Evolutionary conservation across 139 green algal genomes (phyloP).

Genomic region (Spirogloea muscicola): DNA sequence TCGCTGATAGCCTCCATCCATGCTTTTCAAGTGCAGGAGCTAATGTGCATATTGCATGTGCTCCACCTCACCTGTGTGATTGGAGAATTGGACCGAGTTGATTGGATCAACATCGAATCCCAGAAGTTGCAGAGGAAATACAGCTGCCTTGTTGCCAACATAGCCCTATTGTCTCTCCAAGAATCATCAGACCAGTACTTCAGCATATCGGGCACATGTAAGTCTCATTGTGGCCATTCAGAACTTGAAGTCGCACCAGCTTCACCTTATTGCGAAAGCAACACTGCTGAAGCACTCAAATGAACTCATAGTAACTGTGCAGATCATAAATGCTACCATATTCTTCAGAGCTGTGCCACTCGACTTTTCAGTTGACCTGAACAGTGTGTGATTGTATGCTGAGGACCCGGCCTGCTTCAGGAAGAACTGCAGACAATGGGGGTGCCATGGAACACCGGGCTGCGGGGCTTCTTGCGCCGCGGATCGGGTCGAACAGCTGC

Average conservation of each 20-base stretch:
- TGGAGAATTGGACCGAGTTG: conserved; percentile 81
- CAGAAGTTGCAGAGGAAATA: conserved; percentile 85
- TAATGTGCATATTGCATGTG: not conserved
- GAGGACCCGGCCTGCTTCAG: conserved; percentile 21
- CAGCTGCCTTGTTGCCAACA: conserved; percentile 75
- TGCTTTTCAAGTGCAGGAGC: not conserved
- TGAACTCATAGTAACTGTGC: no score
- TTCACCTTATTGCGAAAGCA: no score
- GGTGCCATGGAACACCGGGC: conserved; percentile 24
- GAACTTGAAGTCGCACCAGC: no score
- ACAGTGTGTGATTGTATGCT: conserved; percentile 40
- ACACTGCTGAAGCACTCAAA: no score
- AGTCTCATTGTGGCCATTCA: no score
- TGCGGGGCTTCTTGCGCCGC: no score
- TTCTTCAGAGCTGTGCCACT: no score
- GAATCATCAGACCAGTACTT: no score
- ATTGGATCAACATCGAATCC: conserved; percentile 86
- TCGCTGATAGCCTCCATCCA: not conserved
- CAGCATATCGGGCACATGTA: no score
- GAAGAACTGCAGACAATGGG: not conserved
- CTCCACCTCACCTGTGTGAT: conserved; percentile 62
- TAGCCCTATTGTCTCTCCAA: conserved; percentile 78
- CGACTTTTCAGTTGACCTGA: no score
- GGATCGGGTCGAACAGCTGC: no score
- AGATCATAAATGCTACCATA: no score